Evolutionary conservation across 2,329 filamentous ascomycete species (phyloP), one percentile per base, ranked within the genome.

Genomic region (Alternaria solani): DNA sequence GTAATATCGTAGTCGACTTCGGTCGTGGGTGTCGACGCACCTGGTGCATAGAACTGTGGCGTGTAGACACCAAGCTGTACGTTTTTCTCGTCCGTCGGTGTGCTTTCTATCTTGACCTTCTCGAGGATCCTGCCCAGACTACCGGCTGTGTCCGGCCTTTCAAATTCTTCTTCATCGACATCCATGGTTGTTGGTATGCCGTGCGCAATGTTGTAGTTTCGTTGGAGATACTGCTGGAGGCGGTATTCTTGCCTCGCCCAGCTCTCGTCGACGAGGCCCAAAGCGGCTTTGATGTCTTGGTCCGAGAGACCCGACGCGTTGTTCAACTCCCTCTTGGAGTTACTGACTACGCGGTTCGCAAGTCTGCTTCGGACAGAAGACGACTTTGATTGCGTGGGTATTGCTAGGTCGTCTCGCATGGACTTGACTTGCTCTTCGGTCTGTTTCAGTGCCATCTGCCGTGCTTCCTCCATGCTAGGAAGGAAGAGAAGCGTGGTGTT

Each of bases 401-500:
- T 53, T 0, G 67, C 63, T 3, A 59, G 51, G 16, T 81, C 78
- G 36, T 84, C 81, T 52, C 82, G 80, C 67, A 86, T 81, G 30
- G 80, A 81, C 64, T 85, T 85, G 48, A 87, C 82, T 66, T 87
- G 84, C 47, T 84, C 81, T 58, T 85, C 83, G 3, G 87, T 84
- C 64, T 82, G 85, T 61, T 87, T 87, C 59, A 91, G 83, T 3
- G 89, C 86, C 65, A 85, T 82, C 25, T 83, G 81, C 47, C 89
- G 84, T 62, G 90, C 88, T 63, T 86, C 82, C 36, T 85, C 82
- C 86, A 91, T 89, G 9, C 79, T 80, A 6, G 89, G 88, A 34
- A 92, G 82, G 66, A 85, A 85, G 14, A 90, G 73, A 1, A 92
- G 75, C 0, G 85, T 86, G 3, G 83, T 85, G 69, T 92, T 92